Conservation (phyloP, 371 early-diverging fungal genomes). For the Mucor piriformis region DNA sequence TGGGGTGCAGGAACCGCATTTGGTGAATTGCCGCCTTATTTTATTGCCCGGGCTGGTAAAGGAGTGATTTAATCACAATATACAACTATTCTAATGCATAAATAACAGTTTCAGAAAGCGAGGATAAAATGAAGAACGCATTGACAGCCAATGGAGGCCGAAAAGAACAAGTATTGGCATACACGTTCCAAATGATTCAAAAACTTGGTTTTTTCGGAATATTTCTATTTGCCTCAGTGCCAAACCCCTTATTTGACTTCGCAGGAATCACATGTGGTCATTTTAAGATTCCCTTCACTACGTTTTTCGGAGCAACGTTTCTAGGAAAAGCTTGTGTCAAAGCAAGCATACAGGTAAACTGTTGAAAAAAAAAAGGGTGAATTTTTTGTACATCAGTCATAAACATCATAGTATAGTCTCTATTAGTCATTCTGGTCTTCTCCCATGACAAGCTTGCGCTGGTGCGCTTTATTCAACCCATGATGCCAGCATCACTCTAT, state of each 20-base stretch:
- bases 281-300: background rate
- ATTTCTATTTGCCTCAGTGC: background rate
- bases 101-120: background rate
- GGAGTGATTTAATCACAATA: background rate
- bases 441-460: background rate
- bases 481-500: background rate
- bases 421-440: background rate
- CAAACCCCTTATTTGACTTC: background rate
- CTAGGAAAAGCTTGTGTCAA: background rate
- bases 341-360: background rate
- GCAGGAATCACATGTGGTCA: background rate
- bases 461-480: background rate
- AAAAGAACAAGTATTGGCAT: background rate
- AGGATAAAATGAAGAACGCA: background rate
- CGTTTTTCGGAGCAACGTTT: background rate
- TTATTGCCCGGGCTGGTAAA: background rate
- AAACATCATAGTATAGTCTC: no score
- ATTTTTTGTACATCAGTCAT: no score
- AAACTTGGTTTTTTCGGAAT: background rate
- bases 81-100: background rate
- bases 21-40: background rate
- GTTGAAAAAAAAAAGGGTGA: background rate
- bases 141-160: background rate
- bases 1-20: background rate
- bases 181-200: background rate